These are phyloP conservation scores for Yamadazyma laniorum DNA, from an alignment of 805 yeast species.

Conservation along the genomic window DNA sequence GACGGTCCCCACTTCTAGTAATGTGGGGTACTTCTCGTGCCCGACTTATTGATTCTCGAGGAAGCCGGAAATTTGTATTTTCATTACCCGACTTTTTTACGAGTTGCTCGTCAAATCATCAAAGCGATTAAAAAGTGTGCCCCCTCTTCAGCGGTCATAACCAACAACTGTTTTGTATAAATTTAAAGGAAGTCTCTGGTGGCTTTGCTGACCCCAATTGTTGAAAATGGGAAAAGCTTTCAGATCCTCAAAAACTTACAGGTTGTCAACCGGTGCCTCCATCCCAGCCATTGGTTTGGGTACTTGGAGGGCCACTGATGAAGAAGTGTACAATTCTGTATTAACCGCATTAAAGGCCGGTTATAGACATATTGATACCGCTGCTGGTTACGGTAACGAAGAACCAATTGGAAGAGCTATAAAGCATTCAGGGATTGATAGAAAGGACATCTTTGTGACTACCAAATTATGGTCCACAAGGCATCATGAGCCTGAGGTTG, in stretches of 20 bases:
- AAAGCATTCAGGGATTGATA: slow-evolving; percentile 56
- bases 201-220: no score
- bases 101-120: no score
- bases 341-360: slow-evolving; percentile 58
- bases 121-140: no score
- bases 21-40: no score
- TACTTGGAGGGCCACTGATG: slow-evolving; percentile 60
- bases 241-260: slow-evolving; percentile 4
- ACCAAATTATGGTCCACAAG: slow-evolving; percentile 65
- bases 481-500: slow-evolving; percentile 50
- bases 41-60: no score
- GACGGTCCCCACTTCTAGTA: no score
- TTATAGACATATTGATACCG: slow-evolving; percentile 77
- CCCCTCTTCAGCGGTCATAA: no score
- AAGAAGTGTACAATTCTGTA: slow-evolving; percentile 57
- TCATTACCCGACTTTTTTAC: no score
- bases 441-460: slow-evolving; percentile 66
- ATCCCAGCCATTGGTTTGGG: slow-evolving; percentile 75
- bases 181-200: no score
- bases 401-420: slow-evolving; percentile 57
- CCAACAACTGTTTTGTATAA: no score
- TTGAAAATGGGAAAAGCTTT: slow-evolving; percentile 2
- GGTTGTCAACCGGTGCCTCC: slow-evolving; percentile 52
- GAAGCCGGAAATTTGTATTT: no score
- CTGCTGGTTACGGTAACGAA: slow-evolving; percentile 68